Evolutionary conservation across 768 basidiomycete genomes (phyloP), one percentile per base, ranked within the genome.

Genomic region (Lyophyllum shimeji): DNA sequence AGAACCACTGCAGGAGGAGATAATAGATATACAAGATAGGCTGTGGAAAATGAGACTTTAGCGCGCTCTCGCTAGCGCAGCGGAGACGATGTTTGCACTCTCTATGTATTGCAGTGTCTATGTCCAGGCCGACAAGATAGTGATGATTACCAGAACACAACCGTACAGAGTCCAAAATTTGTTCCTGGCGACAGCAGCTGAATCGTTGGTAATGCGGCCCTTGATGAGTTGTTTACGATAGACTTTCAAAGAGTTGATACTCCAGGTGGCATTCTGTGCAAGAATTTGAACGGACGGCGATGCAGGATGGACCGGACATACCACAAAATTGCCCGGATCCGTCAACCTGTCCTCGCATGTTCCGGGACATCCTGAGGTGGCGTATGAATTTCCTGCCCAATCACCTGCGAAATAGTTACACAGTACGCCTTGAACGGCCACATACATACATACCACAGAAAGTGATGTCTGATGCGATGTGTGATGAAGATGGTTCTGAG

Each of bases 361-460:
- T 39, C 89, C 90, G 5, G 90, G 88, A 61, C 90, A 92, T 18
- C 80, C 80, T 1, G 79, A 85, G 9, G 87, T 87, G 4, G 82
- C 79, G 62, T 91, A 91, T 4, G 87, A 85, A 66, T 90, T 90
- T 24, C 89, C 90, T 15, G 90, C 90, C 90, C 90, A 91, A 70
- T 90, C 89, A 61, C 86, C 87, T 89, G 47, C 12, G 58, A 49
- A 13, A 15, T 12, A 43, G 18, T 56, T 17, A 46, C 62, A 23
- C 6, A 4, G 33, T 42, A 34, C 37, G 17, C n/a, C 12, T 43
- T 6, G 4, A n/a, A 43, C 49, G 21, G 31, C 7, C 50, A 53
- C 50, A 52, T 77, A 65, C n/a, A 53, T 50, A 53, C 78, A 65
- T 67, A 85, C 89, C 90, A 63, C 90, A 92, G 62, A 91, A 89